Conservation (phyloP, 2,329 filamentous ascomycete genomes). For the Coleophoma eucalyptorum region DNA sequence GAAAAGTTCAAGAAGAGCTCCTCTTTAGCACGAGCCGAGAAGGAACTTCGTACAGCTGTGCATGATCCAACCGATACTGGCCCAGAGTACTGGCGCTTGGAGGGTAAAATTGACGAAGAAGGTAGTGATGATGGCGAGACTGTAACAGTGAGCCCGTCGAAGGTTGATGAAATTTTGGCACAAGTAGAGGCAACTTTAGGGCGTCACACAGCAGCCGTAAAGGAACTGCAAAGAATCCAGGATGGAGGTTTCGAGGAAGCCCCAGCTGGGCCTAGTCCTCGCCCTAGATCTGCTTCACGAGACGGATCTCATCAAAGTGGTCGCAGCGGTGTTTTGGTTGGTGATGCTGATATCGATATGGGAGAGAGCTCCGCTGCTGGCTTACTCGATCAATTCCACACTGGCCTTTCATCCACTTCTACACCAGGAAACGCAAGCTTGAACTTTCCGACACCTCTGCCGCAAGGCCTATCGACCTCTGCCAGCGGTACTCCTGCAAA, state of each 20-base stretch:
- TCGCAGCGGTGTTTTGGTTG: conserved; percentile 48
- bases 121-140: conserved; percentile 31
- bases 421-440: conserved; percentile 42
- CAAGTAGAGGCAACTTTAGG: conserved; percentile 71
- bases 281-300: conserved; percentile 50
- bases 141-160: conserved; percentile 30
- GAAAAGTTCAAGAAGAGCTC: conserved; percentile 70
- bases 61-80: conserved; percentile 51
- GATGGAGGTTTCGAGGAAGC: conserved; percentile 70
- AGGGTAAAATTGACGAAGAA: conserved; percentile 51
- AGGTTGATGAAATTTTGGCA: conserved; percentile 68
- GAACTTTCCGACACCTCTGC: conserved; percentile 57
- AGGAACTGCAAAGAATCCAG: conserved; percentile 67
- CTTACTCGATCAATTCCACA: conserved; percentile 66
- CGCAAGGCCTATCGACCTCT: conserved; percentile 55
- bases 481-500: conserved; percentile 53
- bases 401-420: conserved; percentile 53
- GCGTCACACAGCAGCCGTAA: conserved; percentile 60
- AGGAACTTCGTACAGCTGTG: conserved; percentile 65
- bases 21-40: conserved; percentile 69
- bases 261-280: conserved; percentile 21
- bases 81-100: conserved; percentile 59
- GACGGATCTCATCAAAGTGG: conserved; percentile 50
- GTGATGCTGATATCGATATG: conserved; percentile 63
- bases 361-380: conserved; percentile 55